A percentile compares a stretch with the other conserved stretches of the same genome.
Evolutionary conservation across 2,329 filamentous ascomycete genomes (phyloP).

Genomic region (Cadophora sp.): DNA sequence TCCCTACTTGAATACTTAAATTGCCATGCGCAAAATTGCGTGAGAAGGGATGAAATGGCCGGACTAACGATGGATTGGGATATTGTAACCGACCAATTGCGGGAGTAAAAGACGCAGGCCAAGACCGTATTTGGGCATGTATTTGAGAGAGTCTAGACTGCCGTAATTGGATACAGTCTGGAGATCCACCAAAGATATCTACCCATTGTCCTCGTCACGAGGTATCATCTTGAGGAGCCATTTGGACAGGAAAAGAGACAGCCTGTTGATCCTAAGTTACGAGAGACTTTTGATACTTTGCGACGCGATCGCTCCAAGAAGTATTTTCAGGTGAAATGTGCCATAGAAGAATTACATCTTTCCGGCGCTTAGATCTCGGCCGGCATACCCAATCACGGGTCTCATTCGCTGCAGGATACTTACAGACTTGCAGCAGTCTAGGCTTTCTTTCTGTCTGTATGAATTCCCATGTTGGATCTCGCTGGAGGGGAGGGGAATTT

Average conservation of each 20-base stretch:
- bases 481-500: neutral
- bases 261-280: too few species aligned
- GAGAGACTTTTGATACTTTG: too few species aligned
- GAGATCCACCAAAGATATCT: neutral
- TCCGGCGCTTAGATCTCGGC: neutral
- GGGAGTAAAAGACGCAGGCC: neutral
- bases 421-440: neutral
- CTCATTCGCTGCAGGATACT: neutral
- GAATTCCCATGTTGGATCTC: neutral
- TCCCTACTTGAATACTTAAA: neutral
- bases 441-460: neutral
- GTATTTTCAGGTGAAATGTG: neutral
- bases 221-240: too few species aligned
- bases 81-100: neutral
- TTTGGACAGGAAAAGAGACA: too few species aligned
- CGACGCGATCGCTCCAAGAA: neutral
- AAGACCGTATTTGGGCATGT: neutral
- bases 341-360: neutral
- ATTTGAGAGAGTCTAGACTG: neutral
- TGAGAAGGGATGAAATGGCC: neutral
- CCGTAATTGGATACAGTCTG: neutral
- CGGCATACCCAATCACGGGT: neutral
- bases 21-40: neutral
- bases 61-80: neutral
- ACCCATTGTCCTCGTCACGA: too few species aligned